phyloP scores from a whole-genome alignment of 2,329 filamentous ascomycete genomes.

The Elsinoe ampelina region DNA sequence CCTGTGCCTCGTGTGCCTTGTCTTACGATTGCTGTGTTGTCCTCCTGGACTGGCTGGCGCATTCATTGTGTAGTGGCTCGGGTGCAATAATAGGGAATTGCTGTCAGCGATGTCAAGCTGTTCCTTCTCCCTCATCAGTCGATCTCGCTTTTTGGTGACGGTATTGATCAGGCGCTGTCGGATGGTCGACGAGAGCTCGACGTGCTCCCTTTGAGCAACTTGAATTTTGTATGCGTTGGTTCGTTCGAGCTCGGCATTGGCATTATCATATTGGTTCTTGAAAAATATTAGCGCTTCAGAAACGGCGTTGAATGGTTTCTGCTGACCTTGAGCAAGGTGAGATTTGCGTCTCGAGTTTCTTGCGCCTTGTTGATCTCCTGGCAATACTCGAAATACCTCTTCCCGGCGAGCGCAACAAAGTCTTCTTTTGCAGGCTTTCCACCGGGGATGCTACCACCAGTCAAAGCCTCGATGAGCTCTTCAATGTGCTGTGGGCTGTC shows the following conservation, averaged over 20 bases:
- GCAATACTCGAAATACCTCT: conserved; percentile 75
- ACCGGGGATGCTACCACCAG: conserved; percentile 32
- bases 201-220: conserved; percentile 55
- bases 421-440: conserved; percentile 56
- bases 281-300: neutral
- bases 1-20: conserved; percentile 50
- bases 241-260: conserved; percentile 46
- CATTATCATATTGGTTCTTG: conserved; percentile 49
- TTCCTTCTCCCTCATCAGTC: conserved; percentile 55
- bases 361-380: conserved; percentile 79
- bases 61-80: conserved; percentile 57
- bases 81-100: conserved; percentile 55
- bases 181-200: conserved; percentile 48
- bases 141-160: conserved; percentile 47
- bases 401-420: conserved; percentile 57
- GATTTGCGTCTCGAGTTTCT: conserved; percentile 74
- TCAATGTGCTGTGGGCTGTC: conserved; percentile 57
- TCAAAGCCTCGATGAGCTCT: conserved; percentile 44
- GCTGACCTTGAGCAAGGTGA: conserved; percentile 71
- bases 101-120: conserved; percentile 58
- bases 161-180: conserved; percentile 52
- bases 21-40: conserved; percentile 52
- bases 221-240: conserved; percentile 51
- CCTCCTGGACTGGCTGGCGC: conserved; percentile 55
- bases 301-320: neutral